Evolutionary conservation across 345 rosid genomes (phyloP).

Genomic region (Limnanthes douglasii): DNA sequence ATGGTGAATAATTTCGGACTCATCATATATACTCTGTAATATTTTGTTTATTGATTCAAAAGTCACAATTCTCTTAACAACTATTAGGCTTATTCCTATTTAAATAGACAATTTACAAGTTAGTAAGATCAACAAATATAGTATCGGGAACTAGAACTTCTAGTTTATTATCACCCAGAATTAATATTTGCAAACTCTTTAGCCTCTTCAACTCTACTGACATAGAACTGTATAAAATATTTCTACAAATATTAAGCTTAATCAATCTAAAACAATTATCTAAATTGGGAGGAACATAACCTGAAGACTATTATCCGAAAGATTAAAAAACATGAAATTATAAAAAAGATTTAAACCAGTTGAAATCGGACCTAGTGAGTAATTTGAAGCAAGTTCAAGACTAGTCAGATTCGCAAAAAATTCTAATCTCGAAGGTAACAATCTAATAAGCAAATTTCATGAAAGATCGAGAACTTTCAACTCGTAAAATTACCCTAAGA

Average conservation of each 20-base stretch:
- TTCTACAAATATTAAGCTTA: constrained; percentile 73
- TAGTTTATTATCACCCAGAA: constrained; percentile 38
- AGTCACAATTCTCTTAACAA: no score
- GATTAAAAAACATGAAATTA: constrained; percentile 45
- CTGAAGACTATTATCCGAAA: constrained; percentile 59
- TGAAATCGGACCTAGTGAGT: constrained; percentile 51
- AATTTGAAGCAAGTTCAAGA: constrained; percentile 70
- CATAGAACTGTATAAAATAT: constrained; percentile 44
- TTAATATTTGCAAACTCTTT: constrained; percentile 45
- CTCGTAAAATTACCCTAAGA: constrained; percentile 37
- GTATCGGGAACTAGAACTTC: constrained; percentile 37
- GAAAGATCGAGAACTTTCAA: constrained; percentile 63
- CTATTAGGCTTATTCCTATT: constrained; percentile 39
- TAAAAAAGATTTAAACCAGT: constrained; percentile 31
- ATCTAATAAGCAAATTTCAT: constrained; percentile 38
- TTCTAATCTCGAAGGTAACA: constrained; percentile 49
- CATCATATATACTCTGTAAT: no score
- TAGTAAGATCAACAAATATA: constrained; percentile 37
- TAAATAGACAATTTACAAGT: constrained; percentile 43
- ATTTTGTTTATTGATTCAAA: no score
- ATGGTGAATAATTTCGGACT: no score
- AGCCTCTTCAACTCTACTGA: constrained; percentile 44
- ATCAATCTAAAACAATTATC: constrained; percentile 48
- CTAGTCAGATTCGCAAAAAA: constrained; percentile 35
- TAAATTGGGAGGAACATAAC: constrained; percentile 57